A percentile compares a stretch with the other conserved stretches of the same genome.
These are phyloP conservation scores for Oenanthe sinensis DNA, from an alignment of 129 eudicot genomes.

Conservation along the genomic window DNA sequence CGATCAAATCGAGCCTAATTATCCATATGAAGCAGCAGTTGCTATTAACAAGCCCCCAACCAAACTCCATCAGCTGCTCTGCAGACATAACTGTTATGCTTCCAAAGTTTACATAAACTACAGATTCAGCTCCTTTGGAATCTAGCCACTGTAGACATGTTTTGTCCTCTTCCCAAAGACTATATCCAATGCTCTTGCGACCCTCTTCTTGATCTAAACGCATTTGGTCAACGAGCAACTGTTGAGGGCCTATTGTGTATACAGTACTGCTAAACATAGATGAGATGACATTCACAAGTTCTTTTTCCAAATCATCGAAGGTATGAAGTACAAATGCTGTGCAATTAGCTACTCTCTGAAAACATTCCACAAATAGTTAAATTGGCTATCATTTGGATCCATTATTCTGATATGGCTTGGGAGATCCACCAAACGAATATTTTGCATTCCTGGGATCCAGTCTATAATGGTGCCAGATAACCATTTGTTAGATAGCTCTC, in stretches of 20 bases:
- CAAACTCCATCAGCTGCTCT: slow-evolving; percentile 1
- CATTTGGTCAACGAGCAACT: background rate
- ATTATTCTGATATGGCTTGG: slow-evolving; percentile 10
- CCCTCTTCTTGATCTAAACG: background rate
- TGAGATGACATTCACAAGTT: slow-evolving; percentile 8
- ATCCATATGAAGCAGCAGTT: background rate
- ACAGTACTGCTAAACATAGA: slow-evolving; percentile 8
- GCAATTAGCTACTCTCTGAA: background rate
- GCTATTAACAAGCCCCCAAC: slow-evolving; percentile 7
- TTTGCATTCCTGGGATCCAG: slow-evolving; percentile 19
- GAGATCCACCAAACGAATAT: slow-evolving; percentile 11
- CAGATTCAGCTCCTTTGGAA: background rate
- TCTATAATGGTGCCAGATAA: slow-evolving; percentile 12
- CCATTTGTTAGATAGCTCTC: slow-evolving; percentile 18
- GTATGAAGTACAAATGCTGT: slow-evolving; percentile 15
- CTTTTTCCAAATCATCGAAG: slow-evolving; percentile 16
- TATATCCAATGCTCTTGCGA: background rate
- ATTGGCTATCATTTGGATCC: background rate
- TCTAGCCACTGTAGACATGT: background rate
- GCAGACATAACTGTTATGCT: background rate
- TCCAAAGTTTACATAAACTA: slow-evolving; percentile 1
- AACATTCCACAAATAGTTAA: background rate
- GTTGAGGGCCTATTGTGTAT: slow-evolving; percentile 5
- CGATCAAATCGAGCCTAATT: background rate
- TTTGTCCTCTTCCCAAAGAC: background rate